Base-by-base conservation (phyloP, 2,329 filamentous ascomycete species). In the Cercospora zeae-maydis region DNA sequence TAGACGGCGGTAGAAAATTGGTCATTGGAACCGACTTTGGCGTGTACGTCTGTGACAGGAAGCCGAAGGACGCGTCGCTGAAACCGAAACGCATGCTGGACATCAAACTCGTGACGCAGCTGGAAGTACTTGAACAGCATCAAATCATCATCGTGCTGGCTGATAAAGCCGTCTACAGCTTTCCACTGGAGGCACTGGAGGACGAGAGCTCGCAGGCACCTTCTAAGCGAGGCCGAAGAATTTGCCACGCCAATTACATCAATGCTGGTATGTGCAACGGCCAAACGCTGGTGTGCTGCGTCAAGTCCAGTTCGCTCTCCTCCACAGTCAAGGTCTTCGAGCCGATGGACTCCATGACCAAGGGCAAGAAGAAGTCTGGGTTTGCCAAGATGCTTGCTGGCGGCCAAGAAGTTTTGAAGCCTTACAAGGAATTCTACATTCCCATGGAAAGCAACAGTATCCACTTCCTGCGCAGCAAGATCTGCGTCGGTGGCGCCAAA, bases 311-410 rank as follows among this genome's bases (percentile, higher is more conserved):
- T 16, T 91, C 93, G 2, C 81, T 98, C 33, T 96, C 92, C 58
- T 96, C 92, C 13, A 98, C 93, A 1, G 96, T 99, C 81, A 98
- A 98, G 79, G 95, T 98, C n/a, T 98, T 92, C 78, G 93, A 99
- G 78, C 95, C 95, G 0, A 96, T 96, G 79, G 95, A 98, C 75
- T 90, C 92, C 66, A 89, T 96, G 83, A 89, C 65, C 31, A 91
- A 91, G 63, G 71, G 72, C 52, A 96, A 95, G 81, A 97, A 96
- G 81, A 96, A 96, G 75, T 95, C 93, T 72, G 93, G 95, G 16
- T 88, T 99, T 64, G 89, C 91, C 69, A 96, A 96, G 80, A 96
- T 99, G 88, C 93, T 99, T 79, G 92, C 92, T 65, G 88, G 86
- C 68, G 92, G 92, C 8, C 93, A 97, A 75, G 95, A 99, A 76